phyloP scores from a whole-genome alignment of 495 filamentous ascomycete species.

The Penicillium maclennaniae region DNA sequence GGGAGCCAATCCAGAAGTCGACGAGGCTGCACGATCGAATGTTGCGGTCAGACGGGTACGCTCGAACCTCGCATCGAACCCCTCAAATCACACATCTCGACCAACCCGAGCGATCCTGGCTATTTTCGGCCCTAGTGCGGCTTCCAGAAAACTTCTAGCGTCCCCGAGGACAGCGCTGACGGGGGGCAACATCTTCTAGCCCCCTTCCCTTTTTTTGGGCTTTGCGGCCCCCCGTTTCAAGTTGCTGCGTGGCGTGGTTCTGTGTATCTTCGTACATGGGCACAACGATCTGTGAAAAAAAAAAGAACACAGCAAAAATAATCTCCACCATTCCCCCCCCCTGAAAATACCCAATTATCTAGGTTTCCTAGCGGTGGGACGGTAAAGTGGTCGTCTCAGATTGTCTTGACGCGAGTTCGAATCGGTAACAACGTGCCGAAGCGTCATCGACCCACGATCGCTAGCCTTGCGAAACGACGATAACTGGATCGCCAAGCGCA shows the following conservation, averaged over 20 bases:
- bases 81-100: neutral
- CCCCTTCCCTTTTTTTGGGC: neutral
- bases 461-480: neutral
- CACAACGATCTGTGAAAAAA: neutral
- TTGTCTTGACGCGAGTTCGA: neutral
- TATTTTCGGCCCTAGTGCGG: slow-evolving; percentile 2
- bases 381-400: neutral
- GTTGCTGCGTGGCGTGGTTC: neutral
- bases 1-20: neutral
- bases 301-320: neutral
- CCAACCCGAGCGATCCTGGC: slow-evolving; percentile 7
- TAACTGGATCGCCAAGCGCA: slow-evolving; percentile 1
- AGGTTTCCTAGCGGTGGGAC: neutral
- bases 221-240: neutral
- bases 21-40: slow-evolving; percentile 11
- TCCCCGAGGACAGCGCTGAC: slow-evolving; percentile 1
- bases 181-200: neutral
- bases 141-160: slow-evolving; percentile 29
- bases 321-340: no score
- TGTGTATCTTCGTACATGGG: neutral
- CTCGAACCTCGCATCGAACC: slow-evolving; percentile 7
- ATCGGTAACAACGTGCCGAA: neutral
- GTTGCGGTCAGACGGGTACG: slow-evolving; percentile 20
- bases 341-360: neutral
- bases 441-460: slow-evolving; percentile 3